Base-by-base conservation (phyloP, 2,329 filamentous ascomycete species). In the Ustulina deusta region DNA sequence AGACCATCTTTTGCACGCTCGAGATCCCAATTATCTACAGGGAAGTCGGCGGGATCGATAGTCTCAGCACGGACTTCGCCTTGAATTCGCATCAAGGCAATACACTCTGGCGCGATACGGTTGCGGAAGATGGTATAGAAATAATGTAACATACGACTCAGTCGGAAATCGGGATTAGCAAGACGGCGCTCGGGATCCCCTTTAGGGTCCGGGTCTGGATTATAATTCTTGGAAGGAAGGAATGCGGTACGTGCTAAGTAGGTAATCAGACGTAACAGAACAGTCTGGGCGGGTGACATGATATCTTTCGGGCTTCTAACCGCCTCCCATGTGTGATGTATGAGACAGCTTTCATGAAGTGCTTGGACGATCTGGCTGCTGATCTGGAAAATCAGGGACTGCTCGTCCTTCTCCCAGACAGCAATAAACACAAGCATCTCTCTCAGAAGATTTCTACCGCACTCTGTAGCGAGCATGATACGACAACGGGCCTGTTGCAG, bases 1-100 rank as follows among this genome's bases (percentile, higher is more conserved):
- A 98, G 89, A 0, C 95, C 95, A 76, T 98, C 95, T 78, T 97
- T 97, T 66, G 97, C 95, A 15, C 95, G 89, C 78, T 98, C 95
- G 91, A 98, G 97, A 75, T 98, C 95, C 95, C 95, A 98, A 54
- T 94, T 87, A 74, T 98, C 97, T 1, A 97, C 90, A 0, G 95
- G 95, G 74, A 97, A 98, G 75, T 97, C 94, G 69, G 93, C 89
- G 0, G 93, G 90, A 68, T 95, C 88, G 17, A 91, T 89, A 64
- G 90, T 86, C 36, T 91, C 90, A 46, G 91, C 89, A 48, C 93
- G 90, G 38, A 97, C 97, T 76, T 97, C 92, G 17, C 93, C 93
- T 81, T 98, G 95, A 2, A 97, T 86, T 75, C 96, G 93, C 82
- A 98, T 97, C 42, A 97, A 84, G n/a, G 94, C 94, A 62, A 94